A percentile compares a stretch with the other conserved stretches of the same genome.
phyloP scores from a whole-genome alignment of 2,329 filamentous ascomycete species.

The Fusarium concolor region DNA sequence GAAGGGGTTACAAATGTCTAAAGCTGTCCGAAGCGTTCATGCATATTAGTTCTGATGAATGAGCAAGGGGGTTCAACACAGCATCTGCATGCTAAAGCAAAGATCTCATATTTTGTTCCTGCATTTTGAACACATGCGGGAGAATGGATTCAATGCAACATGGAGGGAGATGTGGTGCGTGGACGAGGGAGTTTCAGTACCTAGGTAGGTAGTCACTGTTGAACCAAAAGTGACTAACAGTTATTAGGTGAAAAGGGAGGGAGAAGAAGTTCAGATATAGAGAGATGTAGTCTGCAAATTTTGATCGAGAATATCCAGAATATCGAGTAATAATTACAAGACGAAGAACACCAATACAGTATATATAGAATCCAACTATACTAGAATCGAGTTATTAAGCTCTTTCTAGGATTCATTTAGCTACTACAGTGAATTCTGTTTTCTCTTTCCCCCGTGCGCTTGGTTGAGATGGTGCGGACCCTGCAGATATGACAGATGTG shows the following conservation, averaged over 20 bases:
- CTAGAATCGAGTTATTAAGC: not conserved
- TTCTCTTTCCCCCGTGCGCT: not conserved
- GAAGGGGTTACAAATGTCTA: constrained; percentile 16
- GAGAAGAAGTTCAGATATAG: not conserved
- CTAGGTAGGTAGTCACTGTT: not conserved
- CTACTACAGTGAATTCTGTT: not conserved
- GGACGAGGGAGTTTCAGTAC: not conserved
- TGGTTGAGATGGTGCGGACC: constrained; percentile 16
- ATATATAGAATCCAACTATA: too few species aligned
- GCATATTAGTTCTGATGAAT: not conserved
- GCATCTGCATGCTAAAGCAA: not conserved
- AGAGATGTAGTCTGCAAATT: not conserved
- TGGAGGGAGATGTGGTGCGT: constrained; percentile 9
- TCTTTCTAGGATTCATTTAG: not conserved
- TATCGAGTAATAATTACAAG: not conserved
- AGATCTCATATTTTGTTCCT: not conserved
- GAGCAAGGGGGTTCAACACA: constrained; percentile 31
- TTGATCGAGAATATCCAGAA: too few species aligned
- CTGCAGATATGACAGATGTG: constrained; percentile 20
- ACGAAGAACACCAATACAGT: not conserved
- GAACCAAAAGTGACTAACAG: too few species aligned
- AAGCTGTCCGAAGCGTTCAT: not conserved
- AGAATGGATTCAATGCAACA: not conserved
- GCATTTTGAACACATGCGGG: not conserved
- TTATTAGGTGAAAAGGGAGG: not conserved